phyloP scores from a whole-genome alignment of 2,329 filamentous ascomycete species.

The Juglanconis sp. region DNA sequence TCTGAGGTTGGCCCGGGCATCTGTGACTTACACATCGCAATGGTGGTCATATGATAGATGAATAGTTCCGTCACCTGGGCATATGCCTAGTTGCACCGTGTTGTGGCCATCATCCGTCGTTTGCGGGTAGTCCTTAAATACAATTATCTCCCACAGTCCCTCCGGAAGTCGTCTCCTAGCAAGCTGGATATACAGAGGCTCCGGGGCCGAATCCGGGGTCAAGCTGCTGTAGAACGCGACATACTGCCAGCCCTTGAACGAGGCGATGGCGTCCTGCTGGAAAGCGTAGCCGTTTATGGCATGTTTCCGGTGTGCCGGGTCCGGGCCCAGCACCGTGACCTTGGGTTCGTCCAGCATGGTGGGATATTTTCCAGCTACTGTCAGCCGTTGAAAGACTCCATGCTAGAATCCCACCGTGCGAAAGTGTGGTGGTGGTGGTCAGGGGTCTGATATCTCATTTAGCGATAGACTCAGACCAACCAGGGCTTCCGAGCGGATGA shows the following conservation, averaged over 20 bases:
- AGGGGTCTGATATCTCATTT: too few species aligned
- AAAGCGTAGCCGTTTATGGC: conserved; percentile 46
- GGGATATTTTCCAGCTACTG: too few species aligned
- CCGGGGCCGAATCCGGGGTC: conserved; percentile 17
- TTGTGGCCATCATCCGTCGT: conserved; percentile 50
- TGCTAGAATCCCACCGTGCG: too few species aligned
- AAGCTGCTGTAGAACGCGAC: conserved; percentile 40
- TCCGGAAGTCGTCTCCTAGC: conserved; percentile 40
- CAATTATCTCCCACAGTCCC: conserved; percentile 42
- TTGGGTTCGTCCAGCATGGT: conserved; percentile 27
- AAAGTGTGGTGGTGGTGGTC: too few species aligned
- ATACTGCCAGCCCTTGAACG: conserved; percentile 47
- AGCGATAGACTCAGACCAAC: too few species aligned
- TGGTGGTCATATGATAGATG: conserved; percentile 53
- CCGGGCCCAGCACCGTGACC: conserved; percentile 31
- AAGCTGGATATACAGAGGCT: conserved; percentile 42
- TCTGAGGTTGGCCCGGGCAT: conserved; percentile 2
- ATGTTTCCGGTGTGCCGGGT: conserved; percentile 33
- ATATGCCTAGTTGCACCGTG: conserved; percentile 50
- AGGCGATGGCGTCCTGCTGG: conserved; percentile 45
- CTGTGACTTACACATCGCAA: conserved; percentile 32
- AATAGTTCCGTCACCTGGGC: conserved; percentile 47
- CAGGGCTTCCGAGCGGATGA: too few species aligned
- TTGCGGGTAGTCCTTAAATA: conserved; percentile 48
- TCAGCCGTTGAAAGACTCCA: too few species aligned